These are phyloP conservation scores for Chrysopogon serrulatus DNA, from an alignment of 176 grass and related monocot species.

Conservation along the genomic window DNA sequence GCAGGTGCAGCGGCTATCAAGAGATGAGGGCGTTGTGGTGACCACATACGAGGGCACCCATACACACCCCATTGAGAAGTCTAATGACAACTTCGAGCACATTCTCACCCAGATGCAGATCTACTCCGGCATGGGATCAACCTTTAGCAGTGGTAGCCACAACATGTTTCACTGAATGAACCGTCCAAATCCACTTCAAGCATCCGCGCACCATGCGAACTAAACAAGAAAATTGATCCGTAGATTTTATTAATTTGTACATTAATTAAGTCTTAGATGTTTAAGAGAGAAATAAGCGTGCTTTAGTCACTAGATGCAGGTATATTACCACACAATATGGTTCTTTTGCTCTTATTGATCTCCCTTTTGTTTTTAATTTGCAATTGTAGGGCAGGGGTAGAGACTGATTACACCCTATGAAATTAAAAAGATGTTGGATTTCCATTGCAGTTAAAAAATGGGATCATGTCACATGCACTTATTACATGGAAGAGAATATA, in stretches of 20 bases:
- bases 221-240: not conserved
- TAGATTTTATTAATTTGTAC: conserved; percentile 28
- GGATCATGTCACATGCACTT: not conserved
- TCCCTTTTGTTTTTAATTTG: not conserved
- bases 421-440: not conserved
- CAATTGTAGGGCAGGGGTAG: not conserved
- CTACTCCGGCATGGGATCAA: conserved; percentile 37
- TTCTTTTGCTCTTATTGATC: not conserved
- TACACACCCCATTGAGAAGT: conserved; percentile 81
- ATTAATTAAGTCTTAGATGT: conserved; percentile 30
- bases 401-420: not conserved
- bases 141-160: not conserved
- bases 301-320: not conserved
- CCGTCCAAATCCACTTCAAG: not conserved
- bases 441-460: not conserved
- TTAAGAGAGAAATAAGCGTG: conserved; percentile 22
- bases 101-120: conserved; percentile 92
- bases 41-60: conserved; percentile 88
- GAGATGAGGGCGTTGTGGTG: conserved; percentile 66
- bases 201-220: not conserved
- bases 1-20: conserved; percentile 75
- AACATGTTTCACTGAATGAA: conserved; percentile 25
- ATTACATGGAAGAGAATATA: not conserved
- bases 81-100: conserved; percentile 87
- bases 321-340: not conserved